Evolutionary conservation across 768 basidiomycete species (phyloP).

Genomic region (Tricholoma furcatifolium): DNA sequence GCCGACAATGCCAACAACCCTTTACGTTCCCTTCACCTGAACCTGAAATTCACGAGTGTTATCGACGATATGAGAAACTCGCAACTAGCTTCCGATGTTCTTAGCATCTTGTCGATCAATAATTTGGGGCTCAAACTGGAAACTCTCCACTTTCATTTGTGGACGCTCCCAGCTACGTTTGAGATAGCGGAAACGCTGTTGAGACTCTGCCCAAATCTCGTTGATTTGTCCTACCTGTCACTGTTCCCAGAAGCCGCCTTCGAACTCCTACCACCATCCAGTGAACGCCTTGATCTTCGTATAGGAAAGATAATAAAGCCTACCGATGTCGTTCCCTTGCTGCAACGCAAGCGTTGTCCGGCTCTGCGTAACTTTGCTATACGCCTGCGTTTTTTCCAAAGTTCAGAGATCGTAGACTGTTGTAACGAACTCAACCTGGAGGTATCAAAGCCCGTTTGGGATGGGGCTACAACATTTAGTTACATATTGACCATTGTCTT

Average conservation of each 20-base stretch:
- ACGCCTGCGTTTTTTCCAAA: too few relatives aligned
- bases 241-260: neutral
- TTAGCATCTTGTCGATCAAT: neutral
- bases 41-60: neutral
- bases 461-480: too few relatives aligned
- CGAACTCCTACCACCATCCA: neutral
- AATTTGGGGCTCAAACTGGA: neutral
- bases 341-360: too few relatives aligned
- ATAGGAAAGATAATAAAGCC: too few relatives aligned
- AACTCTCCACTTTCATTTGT: neutral
- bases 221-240: neutral
- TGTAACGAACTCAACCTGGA: too few relatives aligned
- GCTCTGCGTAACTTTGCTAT: too few relatives aligned
- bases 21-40: neutral
- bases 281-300: neutral
- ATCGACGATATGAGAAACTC: too few relatives aligned
- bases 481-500: too few relatives aligned
- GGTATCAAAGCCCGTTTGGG: too few relatives aligned
- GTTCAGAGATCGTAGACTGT: too few relatives aligned
- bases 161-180: neutral
- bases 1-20: neutral
- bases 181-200: neutral
- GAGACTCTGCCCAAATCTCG: neutral
- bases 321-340: too few relatives aligned
- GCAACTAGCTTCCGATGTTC: neutral